phyloP scores from a whole-genome alignment of 768 basidiomycete species.

The Saitozyma podzolica region DNA sequence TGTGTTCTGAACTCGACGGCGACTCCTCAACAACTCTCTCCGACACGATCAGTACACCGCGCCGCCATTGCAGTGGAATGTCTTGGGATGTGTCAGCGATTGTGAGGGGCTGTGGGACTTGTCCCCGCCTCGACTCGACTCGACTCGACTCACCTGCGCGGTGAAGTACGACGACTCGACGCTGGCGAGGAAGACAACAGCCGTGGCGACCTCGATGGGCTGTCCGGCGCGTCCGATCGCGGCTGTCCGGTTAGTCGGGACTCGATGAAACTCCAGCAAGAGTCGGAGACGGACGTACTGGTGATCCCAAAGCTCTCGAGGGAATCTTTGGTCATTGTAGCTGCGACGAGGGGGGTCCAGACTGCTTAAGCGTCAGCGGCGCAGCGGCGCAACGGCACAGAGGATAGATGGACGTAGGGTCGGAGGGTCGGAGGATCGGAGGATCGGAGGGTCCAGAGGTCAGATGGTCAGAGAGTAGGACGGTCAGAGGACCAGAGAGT shows the following conservation, averaged over 20 bases:
- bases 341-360: constrained; percentile 58
- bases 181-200: constrained; percentile 59
- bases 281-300: constrained; percentile 23
- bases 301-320: constrained; percentile 46
- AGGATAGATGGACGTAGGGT: too few relatives aligned
- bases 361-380: constrained; percentile 49
- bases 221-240: constrained; percentile 60
- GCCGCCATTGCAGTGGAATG: constrained; percentile 53
- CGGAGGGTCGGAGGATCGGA: too few relatives aligned
- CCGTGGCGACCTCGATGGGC: constrained; percentile 59
- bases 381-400: neutral
- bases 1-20: neutral
- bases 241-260: constrained; percentile 20
- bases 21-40: neutral
- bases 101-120: neutral
- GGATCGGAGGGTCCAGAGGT: too few relatives aligned
- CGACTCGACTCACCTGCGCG: constrained; percentile 34
- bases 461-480: neutral
- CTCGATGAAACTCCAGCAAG: neutral
- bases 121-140: too few relatives aligned
- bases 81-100: constrained; percentile 18
- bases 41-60: constrained; percentile 32
- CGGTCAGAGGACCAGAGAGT: neutral
- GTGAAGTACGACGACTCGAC: constrained; percentile 58
- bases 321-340: constrained; percentile 51